These are phyloP conservation scores for Hypoxylon sp. DNA, from an alignment of 2,329 filamentous ascomycete genomes.

Conservation along the genomic window DNA sequence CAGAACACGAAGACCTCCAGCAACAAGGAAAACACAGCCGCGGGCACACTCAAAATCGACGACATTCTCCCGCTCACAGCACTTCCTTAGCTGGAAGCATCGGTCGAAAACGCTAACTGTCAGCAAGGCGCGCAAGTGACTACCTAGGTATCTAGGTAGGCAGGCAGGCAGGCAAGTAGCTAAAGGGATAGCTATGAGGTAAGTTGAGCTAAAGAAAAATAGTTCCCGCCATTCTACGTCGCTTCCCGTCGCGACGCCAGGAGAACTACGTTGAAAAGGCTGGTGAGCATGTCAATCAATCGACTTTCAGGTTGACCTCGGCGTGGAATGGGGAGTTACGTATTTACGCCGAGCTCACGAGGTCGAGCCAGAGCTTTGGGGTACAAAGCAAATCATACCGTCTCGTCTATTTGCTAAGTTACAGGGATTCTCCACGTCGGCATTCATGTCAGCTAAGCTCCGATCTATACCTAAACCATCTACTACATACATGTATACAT, in stretches of 20 bases:
- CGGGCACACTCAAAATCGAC: slow-evolving; percentile 54
- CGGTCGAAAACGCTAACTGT: slow-evolving; percentile 19
- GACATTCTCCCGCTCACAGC: slow-evolving; percentile 43
- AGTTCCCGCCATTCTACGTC: slow-evolving; percentile 30
- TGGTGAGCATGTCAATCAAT: background rate
- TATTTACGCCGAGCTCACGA: slow-evolving; percentile 10
- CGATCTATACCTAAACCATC: slow-evolving; percentile 12
- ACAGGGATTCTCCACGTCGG: slow-evolving; percentile 36
- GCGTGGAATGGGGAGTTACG: slow-evolving; percentile 14
- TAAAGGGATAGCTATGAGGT: slow-evolving; percentile 6
- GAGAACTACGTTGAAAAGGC: slow-evolving; percentile 9
- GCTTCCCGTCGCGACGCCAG: slow-evolving; percentile 26
- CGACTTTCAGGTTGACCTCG: background rate
- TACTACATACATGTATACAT: too few relatives aligned
- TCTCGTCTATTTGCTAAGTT: too few relatives aligned
- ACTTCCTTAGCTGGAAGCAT: slow-evolving; percentile 32
- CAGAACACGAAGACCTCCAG: slow-evolving; percentile 75
- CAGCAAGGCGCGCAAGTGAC: slow-evolving; percentile 7
- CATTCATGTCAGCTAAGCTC: slow-evolving; percentile 2
- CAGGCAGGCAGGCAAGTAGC: slow-evolving; percentile 1
- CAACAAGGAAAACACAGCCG: slow-evolving; percentile 70
- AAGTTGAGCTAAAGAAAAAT: slow-evolving; percentile 28
- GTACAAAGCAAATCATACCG: too few relatives aligned
- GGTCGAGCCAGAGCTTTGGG: slow-evolving; percentile 25
- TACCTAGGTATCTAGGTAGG: background rate